These are phyloP conservation scores for Aspergillus sp. DNA, from an alignment of 2,329 filamentous ascomycete species.

Conservation along the genomic window DNA sequence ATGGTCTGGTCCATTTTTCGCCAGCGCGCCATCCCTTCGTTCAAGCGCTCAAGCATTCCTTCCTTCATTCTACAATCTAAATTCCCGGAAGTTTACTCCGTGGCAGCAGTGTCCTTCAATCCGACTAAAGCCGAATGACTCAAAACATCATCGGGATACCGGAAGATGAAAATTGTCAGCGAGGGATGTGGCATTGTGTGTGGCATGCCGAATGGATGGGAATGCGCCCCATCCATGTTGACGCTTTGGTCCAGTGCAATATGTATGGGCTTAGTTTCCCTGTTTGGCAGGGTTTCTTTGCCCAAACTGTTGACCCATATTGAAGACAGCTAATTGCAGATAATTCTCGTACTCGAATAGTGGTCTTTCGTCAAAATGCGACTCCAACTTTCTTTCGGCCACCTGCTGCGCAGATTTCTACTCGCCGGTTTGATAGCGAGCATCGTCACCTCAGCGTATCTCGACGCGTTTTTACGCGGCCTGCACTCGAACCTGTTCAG, in stretches of 20 bases:
- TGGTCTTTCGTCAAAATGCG: conserved; percentile 11
- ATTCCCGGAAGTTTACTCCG: neutral
- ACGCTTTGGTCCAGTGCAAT: neutral
- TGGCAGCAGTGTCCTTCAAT: neutral
- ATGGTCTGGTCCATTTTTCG: neutral
- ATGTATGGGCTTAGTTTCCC: neutral
- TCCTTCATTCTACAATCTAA: conserved; percentile 4
- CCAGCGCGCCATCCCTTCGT: neutral
- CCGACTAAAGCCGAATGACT: neutral
- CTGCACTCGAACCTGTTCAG: conserved; percentile 6
- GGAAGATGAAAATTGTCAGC: neutral
- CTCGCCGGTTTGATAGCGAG: conserved; percentile 14
- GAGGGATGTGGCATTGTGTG: neutral
- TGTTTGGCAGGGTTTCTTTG: neutral
- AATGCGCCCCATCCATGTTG: neutral
- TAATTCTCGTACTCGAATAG: neutral
- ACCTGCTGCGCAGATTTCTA: conserved; percentile 9
- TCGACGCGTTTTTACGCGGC: conserved; percentile 9
- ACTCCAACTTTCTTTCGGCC: neutral
- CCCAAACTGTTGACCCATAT: neutral
- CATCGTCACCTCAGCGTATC: conserved; percentile 13
- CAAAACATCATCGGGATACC: neutral
- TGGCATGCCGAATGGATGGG: neutral
- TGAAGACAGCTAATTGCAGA: neutral
- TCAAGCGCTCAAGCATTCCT: neutral